Evolutionary conservation across 768 basidiomycete genomes (phyloP).

Genomic region (Tulasnella sp.): DNA sequence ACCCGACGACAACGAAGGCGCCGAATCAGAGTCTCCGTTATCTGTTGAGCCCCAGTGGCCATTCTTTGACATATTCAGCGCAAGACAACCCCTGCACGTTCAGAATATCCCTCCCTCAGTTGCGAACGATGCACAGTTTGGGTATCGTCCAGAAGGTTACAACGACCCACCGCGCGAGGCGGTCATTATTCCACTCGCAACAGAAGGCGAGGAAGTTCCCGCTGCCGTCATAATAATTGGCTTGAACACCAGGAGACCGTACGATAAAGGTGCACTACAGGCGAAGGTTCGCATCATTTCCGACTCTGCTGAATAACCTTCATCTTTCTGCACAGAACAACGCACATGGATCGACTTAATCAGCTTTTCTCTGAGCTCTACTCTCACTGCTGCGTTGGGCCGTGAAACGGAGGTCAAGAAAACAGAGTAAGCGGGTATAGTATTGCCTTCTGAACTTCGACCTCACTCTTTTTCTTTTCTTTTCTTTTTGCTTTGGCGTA

Average conservation of each 20-base stretch:
- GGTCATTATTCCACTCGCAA: conserved; percentile 21
- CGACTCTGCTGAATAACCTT: background rate
- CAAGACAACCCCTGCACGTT: conserved; percentile 7
- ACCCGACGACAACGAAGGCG: conserved; percentile 17
- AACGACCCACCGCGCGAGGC: conserved; percentile 22
- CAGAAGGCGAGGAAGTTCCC: conserved; percentile 18
- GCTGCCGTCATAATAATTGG: conserved; percentile 24
- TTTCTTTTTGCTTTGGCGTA: background rate
- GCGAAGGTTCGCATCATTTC: no score
- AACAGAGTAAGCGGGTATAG: conserved; percentile 20
- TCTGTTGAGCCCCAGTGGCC: background rate
- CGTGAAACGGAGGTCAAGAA: conserved; percentile 24
- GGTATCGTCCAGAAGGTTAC: conserved; percentile 16
- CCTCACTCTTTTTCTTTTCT: background rate
- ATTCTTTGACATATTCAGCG: conserved; percentile 7
- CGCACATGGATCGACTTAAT: conserved; percentile 22
- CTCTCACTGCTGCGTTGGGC: conserved; percentile 21
- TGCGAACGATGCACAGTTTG: background rate
- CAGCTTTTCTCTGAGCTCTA: conserved; percentile 17
- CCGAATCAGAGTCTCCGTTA: background rate
- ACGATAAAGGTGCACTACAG: conserved; percentile 21
- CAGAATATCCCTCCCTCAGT: conserved; percentile 1
- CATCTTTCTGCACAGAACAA: conserved; percentile 14
- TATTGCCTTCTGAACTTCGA: no score
- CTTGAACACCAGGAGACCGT: conserved; percentile 23